Evolutionary conservation across 176 grass and related monocot genomes (phyloP), one percentile per base, ranked within the genome.

Genomic region (Eragrostis curvula): DNA sequence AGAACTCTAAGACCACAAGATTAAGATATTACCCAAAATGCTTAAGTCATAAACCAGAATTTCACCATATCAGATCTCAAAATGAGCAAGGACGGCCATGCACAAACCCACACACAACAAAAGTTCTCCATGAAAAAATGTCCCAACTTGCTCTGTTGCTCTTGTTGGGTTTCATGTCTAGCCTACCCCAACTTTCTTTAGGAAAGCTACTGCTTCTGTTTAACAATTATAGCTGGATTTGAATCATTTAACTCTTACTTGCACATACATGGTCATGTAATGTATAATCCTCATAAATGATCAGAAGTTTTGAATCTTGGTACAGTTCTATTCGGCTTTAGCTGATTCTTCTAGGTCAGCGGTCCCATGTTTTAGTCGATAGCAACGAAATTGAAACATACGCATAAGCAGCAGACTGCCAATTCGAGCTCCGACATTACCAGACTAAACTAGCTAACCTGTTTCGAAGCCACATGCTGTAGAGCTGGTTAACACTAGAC

Each of bases 251-350:
- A 64, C 13, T 66, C 16, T 28, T 39, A 16, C 58, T 79, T n/a
- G 68, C 29, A 30, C 4, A 20, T 51, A 8, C 66, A 64, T 46
- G 13, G 20, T 48, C 43, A 75, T 81, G 85, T 13, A 85, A 53
- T 59, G 59, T 64, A 18, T 64, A 81, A 56, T 46, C 71, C 32
- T 46, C 0, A 36, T 55, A 25, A 44, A 40, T 71, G 46, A 46
- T 28, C 70, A 76, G 44, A 17, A 24, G 55, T 76, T 71, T 49
- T 85, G n/a, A 49, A 59, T 48, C 56, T 55, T 7, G 8, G 66
- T 73, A 60, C 24, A 20, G 78, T 49, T 82, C 71, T 47, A 60
- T 66, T 75, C 65, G 18, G 75, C 81, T 52, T 27, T 56, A 56
- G 43, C 13, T 20, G 23, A n/a, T 61, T 27, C 50, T 30, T 74